Conservation (phyloP, 139 green algal species). For the Pleodorina starrii region DNA sequence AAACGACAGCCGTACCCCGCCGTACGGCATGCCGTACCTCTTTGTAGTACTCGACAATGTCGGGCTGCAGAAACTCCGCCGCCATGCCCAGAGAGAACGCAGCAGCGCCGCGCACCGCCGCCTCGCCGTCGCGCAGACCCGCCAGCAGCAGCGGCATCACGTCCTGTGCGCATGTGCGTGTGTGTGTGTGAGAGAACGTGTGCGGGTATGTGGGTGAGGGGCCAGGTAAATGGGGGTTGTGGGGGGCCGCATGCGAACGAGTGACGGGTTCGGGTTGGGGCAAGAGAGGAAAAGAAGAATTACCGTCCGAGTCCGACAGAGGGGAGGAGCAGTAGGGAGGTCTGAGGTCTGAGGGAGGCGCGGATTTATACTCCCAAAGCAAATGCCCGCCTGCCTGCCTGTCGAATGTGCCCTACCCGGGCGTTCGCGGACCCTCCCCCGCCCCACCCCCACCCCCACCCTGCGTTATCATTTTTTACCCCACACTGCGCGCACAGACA, state of each 20-base stretch:
- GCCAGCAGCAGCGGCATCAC: constrained; percentile 71
- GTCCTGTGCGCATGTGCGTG: neutral
- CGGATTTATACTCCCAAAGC: no score
- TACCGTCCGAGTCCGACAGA: no score
- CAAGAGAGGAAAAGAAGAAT: no score
- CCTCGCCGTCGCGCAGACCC: constrained; percentile 62
- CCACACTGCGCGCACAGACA: neutral
- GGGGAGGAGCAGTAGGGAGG: neutral
- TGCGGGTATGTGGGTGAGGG: neutral
- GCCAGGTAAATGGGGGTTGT: no score
- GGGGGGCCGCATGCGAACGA: neutral
- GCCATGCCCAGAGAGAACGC: constrained; percentile 83
- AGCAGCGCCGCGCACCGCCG: constrained; percentile 71
- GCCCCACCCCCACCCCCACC: neutral
- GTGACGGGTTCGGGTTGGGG: no score
- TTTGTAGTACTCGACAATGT: constrained; percentile 77
- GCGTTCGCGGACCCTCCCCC: no score
- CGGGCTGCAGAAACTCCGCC: constrained; percentile 78
- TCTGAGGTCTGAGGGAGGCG: no score
- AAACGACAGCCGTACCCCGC: no score
- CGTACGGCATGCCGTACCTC: constrained; percentile 19
- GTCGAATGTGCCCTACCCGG: no score
- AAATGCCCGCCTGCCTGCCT: no score
- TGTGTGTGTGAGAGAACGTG: neutral
- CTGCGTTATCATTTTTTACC: neutral